These are phyloP conservation scores for Lichtheimia corymbifera DNA, from an alignment of 371 early-diverging fungal genomes.

Conservation along the genomic window DNA sequence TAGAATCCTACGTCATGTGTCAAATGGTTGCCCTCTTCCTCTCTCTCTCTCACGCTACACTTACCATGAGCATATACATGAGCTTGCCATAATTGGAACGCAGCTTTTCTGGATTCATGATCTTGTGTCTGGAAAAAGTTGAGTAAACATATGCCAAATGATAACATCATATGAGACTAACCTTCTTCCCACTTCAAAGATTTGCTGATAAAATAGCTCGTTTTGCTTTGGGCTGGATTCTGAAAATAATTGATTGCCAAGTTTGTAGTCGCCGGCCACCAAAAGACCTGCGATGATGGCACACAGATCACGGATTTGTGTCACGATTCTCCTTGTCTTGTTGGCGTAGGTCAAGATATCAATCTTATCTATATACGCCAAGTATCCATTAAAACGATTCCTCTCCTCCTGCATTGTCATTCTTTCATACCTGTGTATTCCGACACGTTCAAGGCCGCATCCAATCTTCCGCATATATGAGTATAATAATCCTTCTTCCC, in stretches of 20 bases:
- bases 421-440: constrained; percentile 51
- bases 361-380: constrained; percentile 72
- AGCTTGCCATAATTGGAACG: constrained; percentile 92
- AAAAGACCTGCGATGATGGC: constrained; percentile 90
- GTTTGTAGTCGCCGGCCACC: constrained; percentile 77
- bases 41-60: neutral
- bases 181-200: constrained; percentile 95
- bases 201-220: constrained; percentile 80
- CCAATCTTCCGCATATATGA: constrained; percentile 51
- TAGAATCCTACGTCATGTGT: constrained; percentile 67
- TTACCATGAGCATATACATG: constrained; percentile 85
- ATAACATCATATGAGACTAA: constrained; percentile 8
- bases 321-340: constrained; percentile 87
- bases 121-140: constrained; percentile 74
- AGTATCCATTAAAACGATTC: constrained; percentile 1
- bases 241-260: constrained; percentile 84
- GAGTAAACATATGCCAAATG: neutral
- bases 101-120: constrained; percentile 99
- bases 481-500: neutral
- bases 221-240: constrained; percentile 81
- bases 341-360: constrained; percentile 85
- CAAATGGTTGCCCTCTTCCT: neutral
- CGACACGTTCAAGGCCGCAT: constrained; percentile 90
- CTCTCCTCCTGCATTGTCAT: neutral
- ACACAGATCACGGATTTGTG: constrained; percentile 93